Percentiles rank a stretch among this genome's conserved stretches.
Conservation (phyloP, 768 basidiomycete genomes). For the Termitomyces sp. region DNA sequence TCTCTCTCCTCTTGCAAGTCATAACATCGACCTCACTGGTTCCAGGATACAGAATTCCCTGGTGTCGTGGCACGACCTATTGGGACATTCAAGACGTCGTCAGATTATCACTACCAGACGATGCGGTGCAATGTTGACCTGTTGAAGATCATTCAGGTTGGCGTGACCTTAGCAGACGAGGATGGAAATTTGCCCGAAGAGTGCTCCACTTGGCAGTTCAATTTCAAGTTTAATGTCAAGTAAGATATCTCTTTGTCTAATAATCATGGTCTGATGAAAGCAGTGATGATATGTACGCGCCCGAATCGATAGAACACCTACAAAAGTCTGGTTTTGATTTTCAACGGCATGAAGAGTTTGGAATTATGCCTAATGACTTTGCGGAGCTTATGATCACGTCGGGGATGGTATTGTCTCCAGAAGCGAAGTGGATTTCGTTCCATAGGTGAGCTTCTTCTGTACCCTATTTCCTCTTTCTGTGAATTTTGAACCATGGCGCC, state of each 20-base stretch:
- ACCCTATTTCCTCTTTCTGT: not conserved
- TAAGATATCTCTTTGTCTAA: slow-evolving; percentile 27
- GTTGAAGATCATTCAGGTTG: slow-evolving; percentile 95
- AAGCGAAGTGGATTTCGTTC: slow-evolving; percentile 96
- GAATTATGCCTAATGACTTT: slow-evolving; percentile 90
- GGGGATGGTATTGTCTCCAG: slow-evolving; percentile 82
- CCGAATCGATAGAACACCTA: slow-evolving; percentile 93
- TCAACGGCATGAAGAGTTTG: slow-evolving; percentile 86
- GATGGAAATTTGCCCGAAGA: slow-evolving; percentile 90
- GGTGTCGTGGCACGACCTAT: slow-evolving; percentile 98
- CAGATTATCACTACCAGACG: slow-evolving; percentile 99
- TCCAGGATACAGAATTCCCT: slow-evolving; percentile 96
- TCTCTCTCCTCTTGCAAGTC: slow-evolving; percentile 19
- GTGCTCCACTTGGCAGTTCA: slow-evolving; percentile 97
- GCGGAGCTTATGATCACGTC: slow-evolving; percentile 97
- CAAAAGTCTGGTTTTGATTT: slow-evolving; percentile 97
- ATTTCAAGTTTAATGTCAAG: slow-evolving; percentile 91
- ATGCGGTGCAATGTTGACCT: slow-evolving; percentile 99
- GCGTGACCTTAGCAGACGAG: slow-evolving; percentile 91
- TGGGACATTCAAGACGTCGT: slow-evolving; percentile 92
- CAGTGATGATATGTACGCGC: slow-evolving; percentile 98
- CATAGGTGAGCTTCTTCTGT: slow-evolving; percentile 68
- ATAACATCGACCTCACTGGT: slow-evolving; percentile 17
- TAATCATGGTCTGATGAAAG: not conserved
- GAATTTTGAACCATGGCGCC: not conserved